Evolutionary conservation across 2,329 filamentous ascomycete genomes (phyloP).

Genomic region (Chaetothyriales sp.): DNA sequence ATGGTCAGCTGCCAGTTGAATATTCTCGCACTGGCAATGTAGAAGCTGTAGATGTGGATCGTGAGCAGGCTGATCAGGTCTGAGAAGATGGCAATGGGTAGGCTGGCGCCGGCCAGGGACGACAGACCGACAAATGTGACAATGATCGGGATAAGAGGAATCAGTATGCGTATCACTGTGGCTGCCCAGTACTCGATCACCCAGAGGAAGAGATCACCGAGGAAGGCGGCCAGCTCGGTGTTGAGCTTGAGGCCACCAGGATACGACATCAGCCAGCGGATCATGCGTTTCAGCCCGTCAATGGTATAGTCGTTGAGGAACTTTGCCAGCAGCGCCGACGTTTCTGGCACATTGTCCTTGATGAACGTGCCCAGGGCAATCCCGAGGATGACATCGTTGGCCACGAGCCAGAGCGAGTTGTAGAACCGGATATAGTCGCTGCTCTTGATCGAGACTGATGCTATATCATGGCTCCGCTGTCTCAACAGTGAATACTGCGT

Average conservation of each 20-base stretch:
- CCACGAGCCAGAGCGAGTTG: constrained; percentile 95
- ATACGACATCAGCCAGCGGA: constrained; percentile 90
- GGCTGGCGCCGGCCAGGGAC: constrained; percentile 86
- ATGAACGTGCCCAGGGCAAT: constrained; percentile 94
- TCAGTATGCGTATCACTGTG: constrained; percentile 47
- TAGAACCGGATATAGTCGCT: constrained; percentile 98
- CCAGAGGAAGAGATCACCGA: constrained; percentile 93
- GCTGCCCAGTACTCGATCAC: constrained; percentile 92
- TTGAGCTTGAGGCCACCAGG: constrained; percentile 92
- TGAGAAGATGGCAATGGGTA: constrained; percentile 91
- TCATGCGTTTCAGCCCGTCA: constrained; percentile 71
- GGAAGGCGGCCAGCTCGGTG: constrained; percentile 78
- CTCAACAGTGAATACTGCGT: constrained; percentile 87
- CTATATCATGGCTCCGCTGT: constrained; percentile 83
- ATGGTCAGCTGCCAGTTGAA: constrained; percentile 98
- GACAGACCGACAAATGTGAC: constrained; percentile 90
- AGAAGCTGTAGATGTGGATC: constrained; percentile 94
- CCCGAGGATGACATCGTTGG: constrained; percentile 96
- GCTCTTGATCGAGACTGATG: constrained; percentile 85
- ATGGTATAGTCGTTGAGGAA: constrained; percentile 73
- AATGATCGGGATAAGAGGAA: constrained; percentile 65
- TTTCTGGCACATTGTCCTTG: constrained; percentile 79
- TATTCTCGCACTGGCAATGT: constrained; percentile 88
- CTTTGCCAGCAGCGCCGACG: constrained; percentile 62
- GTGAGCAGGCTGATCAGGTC: constrained; percentile 84